These are phyloP conservation scores for Metarhizium humberi DNA, from an alignment of 2,329 filamentous ascomycete genomes.

Conservation along the genomic window DNA sequence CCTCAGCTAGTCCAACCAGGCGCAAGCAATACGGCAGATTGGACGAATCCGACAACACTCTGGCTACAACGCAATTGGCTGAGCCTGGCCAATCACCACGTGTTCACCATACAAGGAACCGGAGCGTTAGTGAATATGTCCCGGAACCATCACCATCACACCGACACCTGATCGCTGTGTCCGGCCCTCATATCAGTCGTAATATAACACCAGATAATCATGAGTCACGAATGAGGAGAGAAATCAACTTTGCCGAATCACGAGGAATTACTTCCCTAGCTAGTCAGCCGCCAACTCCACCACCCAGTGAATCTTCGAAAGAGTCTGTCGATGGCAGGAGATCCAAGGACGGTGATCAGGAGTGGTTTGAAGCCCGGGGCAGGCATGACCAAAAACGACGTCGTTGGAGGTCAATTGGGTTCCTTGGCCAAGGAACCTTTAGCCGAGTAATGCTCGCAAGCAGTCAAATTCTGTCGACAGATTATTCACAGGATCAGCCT, in stretches of 20 bases:
- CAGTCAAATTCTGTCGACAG: conserved; percentile 52
- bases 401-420: conserved; percentile 69
- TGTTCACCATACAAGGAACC: conserved; percentile 53
- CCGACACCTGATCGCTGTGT: conserved; percentile 66
- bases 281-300: conserved; percentile 67
- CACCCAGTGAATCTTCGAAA: conserved; percentile 63
- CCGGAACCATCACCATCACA: conserved; percentile 62
- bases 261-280: conserved; percentile 58
- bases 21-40: conserved; percentile 42
- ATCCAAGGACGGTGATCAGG: conserved; percentile 32
- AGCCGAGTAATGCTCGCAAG: conserved; percentile 90
- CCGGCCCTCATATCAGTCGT: conserved; percentile 44
- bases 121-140: conserved; percentile 82
- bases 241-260: conserved; percentile 70
- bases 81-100: conserved; percentile 12
- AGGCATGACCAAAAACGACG: conserved; percentile 60
- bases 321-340: conserved; percentile 31
- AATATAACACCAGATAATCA: conserved; percentile 24
- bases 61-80: conserved; percentile 18
- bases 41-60: conserved; percentile 18
- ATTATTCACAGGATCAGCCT: conserved; percentile 20
- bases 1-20: conserved; percentile 43
- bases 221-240: conserved; percentile 53
- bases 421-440: conserved; percentile 88
- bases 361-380: conserved; percentile 63